Base-by-base conservation (phyloP, 768 basidiomycete species). In the Psilocybe cyanescens region DNA sequence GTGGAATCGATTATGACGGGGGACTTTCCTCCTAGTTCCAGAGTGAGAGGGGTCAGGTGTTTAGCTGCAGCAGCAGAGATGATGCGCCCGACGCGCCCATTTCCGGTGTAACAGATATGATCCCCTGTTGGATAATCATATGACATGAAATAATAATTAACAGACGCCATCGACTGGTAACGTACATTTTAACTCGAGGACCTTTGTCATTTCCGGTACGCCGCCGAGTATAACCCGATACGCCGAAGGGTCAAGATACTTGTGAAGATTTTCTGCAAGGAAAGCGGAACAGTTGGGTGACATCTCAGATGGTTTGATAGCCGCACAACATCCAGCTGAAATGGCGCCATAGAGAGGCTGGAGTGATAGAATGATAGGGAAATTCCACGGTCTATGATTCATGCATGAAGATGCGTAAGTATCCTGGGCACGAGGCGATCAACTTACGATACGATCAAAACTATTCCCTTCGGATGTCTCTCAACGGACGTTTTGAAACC, bases 261-360 rank as follows among this genome's bases (percentile, higher is more conserved):
- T 80, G 3, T 86, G 83, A 24, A 90, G 49, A 19, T 90, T 76
- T 9, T 79, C 75, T 0, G 83, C 79, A 2, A 92, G 64, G 4
- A 90, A 78, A 3, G 74, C 66, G 0, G 85, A 79, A 59, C 76
- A 78, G 41, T 79, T 71, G 0, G 87, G 83, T 0, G 78, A 70
- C 49, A 85, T 68, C 67, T 93, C 92, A 8, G 90, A 91, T 0
- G 83, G 82, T 68, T 93, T 92, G 67, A 92, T 51, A 8, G 86
- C 79, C 0, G 80, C 82, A n/a, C 86, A 80, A 66, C 88, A 90
- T 0, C 91, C 92, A 0, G 90, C 90, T 0, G 89, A 79, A 50
- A 94, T 88, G 1, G 91, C 91, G 3, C 90, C 90, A 51, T 83
- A 78, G 24, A 89, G 74, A 3, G 90, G 89, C 41, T 82, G 81